These are phyloP conservation scores for Phytophthora hibernalis DNA, from an alignment of 352 stramenopile genomes.

Conservation along the genomic window DNA sequence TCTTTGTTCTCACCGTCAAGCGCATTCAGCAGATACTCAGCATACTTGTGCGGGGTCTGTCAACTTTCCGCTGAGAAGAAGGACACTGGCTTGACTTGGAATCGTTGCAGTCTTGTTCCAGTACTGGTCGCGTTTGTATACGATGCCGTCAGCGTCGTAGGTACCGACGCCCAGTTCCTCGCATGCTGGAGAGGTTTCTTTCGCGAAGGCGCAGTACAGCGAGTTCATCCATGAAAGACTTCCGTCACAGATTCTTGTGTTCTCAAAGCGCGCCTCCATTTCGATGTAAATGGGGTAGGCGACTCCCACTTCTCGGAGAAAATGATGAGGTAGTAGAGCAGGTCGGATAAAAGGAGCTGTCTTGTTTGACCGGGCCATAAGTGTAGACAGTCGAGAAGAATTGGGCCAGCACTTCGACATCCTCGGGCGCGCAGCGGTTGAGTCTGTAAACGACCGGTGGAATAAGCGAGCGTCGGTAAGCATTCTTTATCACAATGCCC, in stretches of 20 bases:
- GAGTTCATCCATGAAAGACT: slow-evolving; percentile 9
- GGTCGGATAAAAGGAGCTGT: slow-evolving; percentile 29
- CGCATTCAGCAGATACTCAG: slow-evolving; percentile 30
- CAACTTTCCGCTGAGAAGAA: no score
- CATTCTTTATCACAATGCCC: slow-evolving; percentile 32
- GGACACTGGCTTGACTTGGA: no score
- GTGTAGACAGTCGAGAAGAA: slow-evolving; percentile 10
- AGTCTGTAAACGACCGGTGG: no score
- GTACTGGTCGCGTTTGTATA: slow-evolving; percentile 56
- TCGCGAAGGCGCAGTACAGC: slow-evolving; percentile 58
- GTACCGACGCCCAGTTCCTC: slow-evolving; percentile 3
- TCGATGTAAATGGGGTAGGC: slow-evolving; percentile 12
- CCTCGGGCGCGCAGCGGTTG: slow-evolving; percentile 27
- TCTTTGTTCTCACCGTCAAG: slow-evolving; percentile 27
- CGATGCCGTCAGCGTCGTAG: slow-evolving; percentile 26
- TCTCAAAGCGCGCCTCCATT: slow-evolving; percentile 20
- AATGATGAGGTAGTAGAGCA: slow-evolving; percentile 52
- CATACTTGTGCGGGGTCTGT: no score
- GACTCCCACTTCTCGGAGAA: slow-evolving; percentile 52
- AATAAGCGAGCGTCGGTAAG: slow-evolving; percentile 18
- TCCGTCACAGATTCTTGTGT: slow-evolving; percentile 14
- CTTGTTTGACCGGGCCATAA: slow-evolving; percentile 1
- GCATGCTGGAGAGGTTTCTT: slow-evolving; percentile 42
- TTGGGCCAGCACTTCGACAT: slow-evolving; percentile 23
- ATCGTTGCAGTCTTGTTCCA: no score